A percentile compares a stretch with the other conserved stretches of the same genome.
Conservation (phyloP, 2,329 filamentous ascomycete genomes). For the Epicoccum nigrum region DNA sequence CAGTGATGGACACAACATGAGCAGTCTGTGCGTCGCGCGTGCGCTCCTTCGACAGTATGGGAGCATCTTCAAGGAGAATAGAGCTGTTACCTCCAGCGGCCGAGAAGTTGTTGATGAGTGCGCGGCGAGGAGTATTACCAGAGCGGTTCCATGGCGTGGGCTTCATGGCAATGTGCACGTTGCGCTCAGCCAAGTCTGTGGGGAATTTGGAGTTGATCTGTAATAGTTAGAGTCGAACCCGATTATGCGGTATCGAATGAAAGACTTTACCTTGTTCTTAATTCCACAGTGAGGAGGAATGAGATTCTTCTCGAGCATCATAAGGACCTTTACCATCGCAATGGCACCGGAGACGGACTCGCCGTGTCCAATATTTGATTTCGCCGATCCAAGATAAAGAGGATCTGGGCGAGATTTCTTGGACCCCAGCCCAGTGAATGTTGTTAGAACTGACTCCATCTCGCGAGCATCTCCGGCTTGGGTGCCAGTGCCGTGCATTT, state of each 20-base stretch:
- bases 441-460: no score
- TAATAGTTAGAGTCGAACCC: no score
- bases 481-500: constrained; percentile 41
- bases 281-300: constrained; percentile 34
- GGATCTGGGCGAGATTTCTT: no score
- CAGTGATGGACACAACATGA: background rate
- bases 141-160: background rate
- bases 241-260: no score
- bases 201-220: background rate
- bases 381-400: constrained; percentile 34
- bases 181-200: background rate
- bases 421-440: no score
- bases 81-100: background rate
- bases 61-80: background rate
- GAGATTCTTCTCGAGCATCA: constrained; percentile 23
- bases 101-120: background rate
- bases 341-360: constrained; percentile 40
- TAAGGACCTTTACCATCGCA: constrained; percentile 39
- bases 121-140: background rate
- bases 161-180: background rate
- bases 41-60: background rate
- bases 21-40: no score
- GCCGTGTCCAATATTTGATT: constrained; percentile 40
- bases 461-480: constrained; percentile 32
- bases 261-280: no score